Base-by-base conservation (phyloP, 306 rosid species). In the Prunus davidiana region DNA sequence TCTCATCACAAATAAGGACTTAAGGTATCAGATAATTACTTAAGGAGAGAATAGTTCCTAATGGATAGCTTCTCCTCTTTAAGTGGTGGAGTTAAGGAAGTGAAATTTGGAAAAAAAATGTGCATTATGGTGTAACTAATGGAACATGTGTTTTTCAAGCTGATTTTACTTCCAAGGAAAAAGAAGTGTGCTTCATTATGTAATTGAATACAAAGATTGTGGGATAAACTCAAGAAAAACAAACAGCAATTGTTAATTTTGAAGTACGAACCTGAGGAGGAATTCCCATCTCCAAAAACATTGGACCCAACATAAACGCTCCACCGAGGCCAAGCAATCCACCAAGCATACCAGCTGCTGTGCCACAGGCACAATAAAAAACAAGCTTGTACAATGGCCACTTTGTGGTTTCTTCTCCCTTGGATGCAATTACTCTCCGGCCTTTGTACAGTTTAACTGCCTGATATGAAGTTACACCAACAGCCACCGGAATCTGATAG, bases 281-380 rank as follows among this genome's bases (percentile, higher is more conserved):
- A 14, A 89, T 76, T 80, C 96, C 97, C 13, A 92, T 85, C 82
- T 90, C 93, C 47, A 88, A 81, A 82, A 92, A 89, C 62, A 90
- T 83, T 5, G 97, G 97, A 55, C 97, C 96, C 84, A 92, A 85
- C 74, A 89, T 73, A 56, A 85, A 92, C n/a, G 96, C 97, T 54
- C 97, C 97, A 50, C 97, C 97, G 8, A 92, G 86, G 69, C 97
- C 97, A 16, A 92, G 87, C 87, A 92, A 73, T 52, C 97, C 97
- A 68, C 97, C 97, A 73, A 90, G 84, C 70, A 90, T 6, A 43
- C 96, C 97, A 28, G 96, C 97, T 24, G 89, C 9, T 5, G 88
- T 0, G 7, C 96, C 97, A 22, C 73, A 76, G 57, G 50, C 6
- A 82, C 91, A 88, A 66, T 90, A 92, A 51, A 78, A 18, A 13